Evolutionary conservation across 2,329 filamentous ascomycete species (phyloP).

Genomic region (Diaporthe velutina): DNA sequence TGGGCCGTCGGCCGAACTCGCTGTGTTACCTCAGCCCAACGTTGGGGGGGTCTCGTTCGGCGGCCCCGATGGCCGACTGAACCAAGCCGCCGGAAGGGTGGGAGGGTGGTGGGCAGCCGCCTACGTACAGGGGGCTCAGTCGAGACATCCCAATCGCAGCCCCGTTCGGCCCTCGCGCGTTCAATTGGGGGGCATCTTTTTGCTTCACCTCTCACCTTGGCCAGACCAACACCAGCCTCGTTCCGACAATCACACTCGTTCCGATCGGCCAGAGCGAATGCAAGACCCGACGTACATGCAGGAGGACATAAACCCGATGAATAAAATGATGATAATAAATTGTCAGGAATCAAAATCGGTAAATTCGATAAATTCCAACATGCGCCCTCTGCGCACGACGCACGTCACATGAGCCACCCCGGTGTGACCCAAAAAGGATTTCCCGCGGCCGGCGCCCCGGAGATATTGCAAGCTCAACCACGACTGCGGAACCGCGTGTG

Average conservation of each 20-base stretch:
- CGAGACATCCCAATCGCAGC: background rate
- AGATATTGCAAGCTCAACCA: slow-evolving; percentile 13
- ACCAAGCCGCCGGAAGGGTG: background rate
- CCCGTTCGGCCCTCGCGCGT: background rate
- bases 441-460: slow-evolving; percentile 16
- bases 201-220: background rate
- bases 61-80: slow-evolving; percentile 25
- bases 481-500: slow-evolving; percentile 5
- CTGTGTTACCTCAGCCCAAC: background rate
- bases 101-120: background rate
- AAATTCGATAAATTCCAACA: slow-evolving; percentile 20
- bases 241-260: background rate
- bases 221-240: slow-evolving; percentile 11
- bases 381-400: background rate
- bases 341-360: background rate
- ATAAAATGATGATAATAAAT: background rate
- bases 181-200: background rate
- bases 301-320: too few relatives aligned
- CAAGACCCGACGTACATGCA: background rate
- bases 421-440: slow-evolving; percentile 26
- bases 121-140: background rate
- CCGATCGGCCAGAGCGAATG: slow-evolving; percentile 12
- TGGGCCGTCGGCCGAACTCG: background rate
- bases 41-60: slow-evolving; percentile 6
- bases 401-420: slow-evolving; percentile 13